Conservation (phyloP, 1,284 basidiomycete species). For the Coniferiporia sulphurascens region DNA sequence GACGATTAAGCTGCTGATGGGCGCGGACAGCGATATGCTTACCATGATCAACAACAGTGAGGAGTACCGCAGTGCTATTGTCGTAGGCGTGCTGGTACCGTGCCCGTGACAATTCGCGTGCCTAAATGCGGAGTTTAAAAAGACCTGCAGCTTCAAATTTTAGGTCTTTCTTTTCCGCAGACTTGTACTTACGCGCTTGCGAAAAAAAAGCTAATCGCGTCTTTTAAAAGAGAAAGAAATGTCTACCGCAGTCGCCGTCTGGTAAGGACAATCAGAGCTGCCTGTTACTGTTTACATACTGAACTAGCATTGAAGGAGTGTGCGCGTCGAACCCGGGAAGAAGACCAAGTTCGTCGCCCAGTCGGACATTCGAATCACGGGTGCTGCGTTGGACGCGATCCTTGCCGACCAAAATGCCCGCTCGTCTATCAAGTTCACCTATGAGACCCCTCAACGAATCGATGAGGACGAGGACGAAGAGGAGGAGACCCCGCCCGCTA, state of each 20-base stretch:
- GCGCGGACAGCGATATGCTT: not conserved
- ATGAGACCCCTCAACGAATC: slow-evolving; percentile 42
- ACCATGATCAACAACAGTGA: not conserved
- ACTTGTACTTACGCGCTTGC: not conserved
- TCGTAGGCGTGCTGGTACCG: not conserved
- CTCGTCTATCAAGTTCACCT: slow-evolving; percentile 77
- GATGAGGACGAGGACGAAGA: slow-evolving; percentile 47
- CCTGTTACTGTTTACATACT: slow-evolving; percentile 13
- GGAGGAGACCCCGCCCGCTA: slow-evolving; percentile 41
- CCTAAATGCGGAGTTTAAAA: slow-evolving; percentile 35
- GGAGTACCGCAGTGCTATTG: not conserved
- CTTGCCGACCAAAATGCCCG: slow-evolving; percentile 62
- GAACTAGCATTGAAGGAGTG: slow-evolving; percentile 44
- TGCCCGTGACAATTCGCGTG: not conserved
- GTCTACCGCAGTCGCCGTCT: slow-evolving; percentile 56
- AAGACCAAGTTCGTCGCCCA: slow-evolving; percentile 57
- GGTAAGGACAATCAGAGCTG: slow-evolving; percentile 37
- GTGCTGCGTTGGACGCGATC: slow-evolving; percentile 75
- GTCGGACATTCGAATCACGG: slow-evolving; percentile 78
- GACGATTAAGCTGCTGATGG: not conserved
- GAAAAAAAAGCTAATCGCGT: slow-evolving; percentile 13
- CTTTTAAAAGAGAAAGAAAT: slow-evolving; percentile 32
- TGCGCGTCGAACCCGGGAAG: slow-evolving; percentile 57
- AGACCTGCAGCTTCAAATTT: not conserved
- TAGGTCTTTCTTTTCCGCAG: not conserved